These are phyloP conservation scores for Trypanosoma lewisi DNA, from an alignment of 208 protist genomes.

Conservation along the genomic window DNA sequence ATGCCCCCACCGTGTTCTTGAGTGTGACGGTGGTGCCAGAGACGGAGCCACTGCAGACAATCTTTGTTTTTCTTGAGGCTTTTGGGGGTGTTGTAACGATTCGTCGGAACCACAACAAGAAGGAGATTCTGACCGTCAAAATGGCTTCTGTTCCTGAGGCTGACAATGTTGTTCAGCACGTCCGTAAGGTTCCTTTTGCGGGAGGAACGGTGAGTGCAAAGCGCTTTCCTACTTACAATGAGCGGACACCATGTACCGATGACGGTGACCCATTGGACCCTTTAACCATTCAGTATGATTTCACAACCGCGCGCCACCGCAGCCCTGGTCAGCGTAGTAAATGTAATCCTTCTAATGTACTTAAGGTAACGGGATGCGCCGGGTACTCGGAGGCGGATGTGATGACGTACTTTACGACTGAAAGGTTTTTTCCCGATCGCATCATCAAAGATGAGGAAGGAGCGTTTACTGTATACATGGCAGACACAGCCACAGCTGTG, in stretches of 20 bases:
- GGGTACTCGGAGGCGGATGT: conserved; percentile 77
- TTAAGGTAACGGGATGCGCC: conserved; percentile 81
- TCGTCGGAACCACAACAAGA: conserved; percentile 87
- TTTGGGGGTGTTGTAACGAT: conserved; percentile 85
- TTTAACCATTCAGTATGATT: conserved; percentile 81
- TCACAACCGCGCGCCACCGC: conserved; percentile 85
- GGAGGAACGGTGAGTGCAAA: conserved; percentile 82
- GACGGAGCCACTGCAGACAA: conserved; percentile 75
- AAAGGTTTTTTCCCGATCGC: conserved; percentile 65
- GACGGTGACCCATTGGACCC: conserved; percentile 74
- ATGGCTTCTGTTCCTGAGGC: conserved; percentile 78
- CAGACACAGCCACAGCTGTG: conserved; percentile 67
- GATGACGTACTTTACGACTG: conserved; percentile 79
- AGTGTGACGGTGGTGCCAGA: conserved; percentile 74
- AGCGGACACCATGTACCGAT: conserved; percentile 84
- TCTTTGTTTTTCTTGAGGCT: conserved; percentile 84
- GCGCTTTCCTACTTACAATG: conserved; percentile 82
- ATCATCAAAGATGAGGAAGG: conserved; percentile 79
- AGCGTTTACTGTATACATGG: conserved; percentile 65
- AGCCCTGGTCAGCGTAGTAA: conserved; percentile 82
- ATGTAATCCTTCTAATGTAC: conserved; percentile 55
- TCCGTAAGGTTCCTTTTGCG: conserved; percentile 76
- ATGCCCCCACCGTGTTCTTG: conserved; percentile 67
- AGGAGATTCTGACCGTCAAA: conserved; percentile 87
- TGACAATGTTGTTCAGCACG: conserved; percentile 61